Evolutionary conservation across 495 filamentous ascomycete genomes (phyloP), one percentile per base, ranked within the genome.

Genomic region (Penicillium paxilli): DNA sequence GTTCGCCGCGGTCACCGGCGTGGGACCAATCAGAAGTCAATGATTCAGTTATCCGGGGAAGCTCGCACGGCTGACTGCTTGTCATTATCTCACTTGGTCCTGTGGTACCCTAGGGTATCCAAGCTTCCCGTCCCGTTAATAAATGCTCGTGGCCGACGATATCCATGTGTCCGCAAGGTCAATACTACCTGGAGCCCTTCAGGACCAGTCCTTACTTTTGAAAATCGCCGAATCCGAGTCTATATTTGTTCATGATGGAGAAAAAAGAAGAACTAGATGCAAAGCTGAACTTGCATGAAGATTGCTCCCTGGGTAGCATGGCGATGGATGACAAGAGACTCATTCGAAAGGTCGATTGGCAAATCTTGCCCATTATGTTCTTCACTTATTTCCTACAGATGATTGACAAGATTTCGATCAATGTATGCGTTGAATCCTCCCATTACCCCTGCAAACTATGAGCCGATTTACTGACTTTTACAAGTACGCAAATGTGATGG

Each of bases 331-430:
- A 74, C 52, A 67, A 61, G 57, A 54, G 55, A 7, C 63, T 83
- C n/a, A 49, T 77, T 5, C 64, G 74, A 20, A 79, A 79, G 58
- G 67, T 83, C 26, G 80, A 83, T 59, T 78, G 71, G 70, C 65
- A 70, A n/a, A 78, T 83, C 54, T 54, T 83, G 26, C 80, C 80
- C 9, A 63, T 86, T 17, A 83, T 84, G 81, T 87, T 86, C 52
- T 55, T 71, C 25, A 78, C 75, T 53, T 87, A 87, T 63, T 82
- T 78, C 26, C 72, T 87, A 65, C 85, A 87, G 64, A 87, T 85
- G 59, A 66, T 87, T 33, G 85, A 88, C 66, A 88, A 88, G 66
- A 80, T 86, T 35, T 73, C 81, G 9, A 69, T 86, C 52, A 87
- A 86, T 52, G 80, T 83, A 38, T 57, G 77, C 69, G 10, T 44